Percentiles rank a stretch among this genome's conserved stretches.
phyloP scores from a whole-genome alignment of 768 basidiomycete species.

The Rhodotorula paludigena region DNA sequence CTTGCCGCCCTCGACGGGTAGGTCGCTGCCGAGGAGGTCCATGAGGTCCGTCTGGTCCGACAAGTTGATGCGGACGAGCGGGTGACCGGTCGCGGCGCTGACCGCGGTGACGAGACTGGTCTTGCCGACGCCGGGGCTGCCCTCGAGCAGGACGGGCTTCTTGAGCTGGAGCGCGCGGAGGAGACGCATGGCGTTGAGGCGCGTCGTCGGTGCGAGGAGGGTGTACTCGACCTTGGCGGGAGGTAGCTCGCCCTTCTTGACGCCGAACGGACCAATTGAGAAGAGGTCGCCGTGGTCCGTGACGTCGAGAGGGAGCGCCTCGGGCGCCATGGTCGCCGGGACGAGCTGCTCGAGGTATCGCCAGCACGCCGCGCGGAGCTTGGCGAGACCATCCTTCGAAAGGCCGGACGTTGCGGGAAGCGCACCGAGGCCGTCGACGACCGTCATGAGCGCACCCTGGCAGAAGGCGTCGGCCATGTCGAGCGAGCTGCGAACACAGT shows the following conservation, averaged over 20 bases:
- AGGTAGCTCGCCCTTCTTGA: conserved; percentile 58
- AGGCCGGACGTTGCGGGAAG: conserved; percentile 47
- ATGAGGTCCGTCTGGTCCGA: conserved; percentile 97
- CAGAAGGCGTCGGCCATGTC: conserved; percentile 30
- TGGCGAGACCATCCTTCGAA: conserved; percentile 57
- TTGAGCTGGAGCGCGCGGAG: conserved; percentile 78
- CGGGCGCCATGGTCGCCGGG: conserved; percentile 41
- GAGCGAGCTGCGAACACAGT: conserved; percentile 5
- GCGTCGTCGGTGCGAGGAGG: conserved; percentile 80
- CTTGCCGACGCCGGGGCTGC: conserved; percentile 97
- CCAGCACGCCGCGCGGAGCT: conserved; percentile 52
- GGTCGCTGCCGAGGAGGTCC: conserved; percentile 91
- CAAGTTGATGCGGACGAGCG: conserved; percentile 85
- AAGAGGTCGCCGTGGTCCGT: conserved; percentile 44
- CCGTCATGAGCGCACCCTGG: conserved; percentile 87
- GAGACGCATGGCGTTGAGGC: conserved; percentile 78
- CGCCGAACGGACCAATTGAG: conserved; percentile 68
- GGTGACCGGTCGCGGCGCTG: conserved; percentile 70
- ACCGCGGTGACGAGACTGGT: conserved; percentile 86
- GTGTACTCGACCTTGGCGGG: conserved; percentile 58
- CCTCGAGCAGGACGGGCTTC: conserved; percentile 91
- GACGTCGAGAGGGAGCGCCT: conserved; percentile 49
- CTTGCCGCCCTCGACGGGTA: conserved; percentile 84
- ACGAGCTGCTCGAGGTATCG: conserved; percentile 54
- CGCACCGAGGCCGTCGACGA: conserved; percentile 64